Conservation (phyloP, 441 rosid species). For the Brassica hybrid region DNA sequence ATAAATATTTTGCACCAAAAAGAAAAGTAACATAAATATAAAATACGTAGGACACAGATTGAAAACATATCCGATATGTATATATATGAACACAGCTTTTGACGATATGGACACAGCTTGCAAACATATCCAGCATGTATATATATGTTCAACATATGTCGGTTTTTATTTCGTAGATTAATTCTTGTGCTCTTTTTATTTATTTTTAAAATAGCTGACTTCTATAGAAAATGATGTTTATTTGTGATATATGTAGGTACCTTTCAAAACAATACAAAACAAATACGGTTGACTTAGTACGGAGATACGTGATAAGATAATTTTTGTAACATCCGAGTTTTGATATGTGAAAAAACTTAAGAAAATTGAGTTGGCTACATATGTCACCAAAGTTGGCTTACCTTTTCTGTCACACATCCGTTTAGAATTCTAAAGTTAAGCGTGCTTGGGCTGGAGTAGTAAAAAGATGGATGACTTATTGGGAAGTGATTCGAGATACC, state of each 20-base stretch:
- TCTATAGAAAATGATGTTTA: conserved; percentile 12
- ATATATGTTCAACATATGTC: background rate
- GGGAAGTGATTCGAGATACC: no score
- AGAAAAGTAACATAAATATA: background rate
- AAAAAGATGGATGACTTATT: no score
- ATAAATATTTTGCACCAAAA: background rate
- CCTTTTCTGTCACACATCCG: no score
- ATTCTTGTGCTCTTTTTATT: background rate
- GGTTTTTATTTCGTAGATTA: background rate
- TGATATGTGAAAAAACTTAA: no score
- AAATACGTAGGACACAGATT: background rate
- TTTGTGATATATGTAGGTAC: background rate
- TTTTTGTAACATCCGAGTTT: no score
- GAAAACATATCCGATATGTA: background rate
- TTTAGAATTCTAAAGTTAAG: no score
- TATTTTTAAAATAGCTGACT: background rate
- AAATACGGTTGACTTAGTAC: conserved; percentile 8
- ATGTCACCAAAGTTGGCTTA: no score
- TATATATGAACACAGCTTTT: background rate
- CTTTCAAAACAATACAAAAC: background rate
- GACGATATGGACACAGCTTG: background rate
- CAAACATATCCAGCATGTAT: background rate
- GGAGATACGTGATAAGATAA: background rate
- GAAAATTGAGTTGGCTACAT: no score
- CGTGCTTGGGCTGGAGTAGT: no score